Conservation (phyloP, 148 eudicot species). For the Salicornia ramosissima region DNA sequence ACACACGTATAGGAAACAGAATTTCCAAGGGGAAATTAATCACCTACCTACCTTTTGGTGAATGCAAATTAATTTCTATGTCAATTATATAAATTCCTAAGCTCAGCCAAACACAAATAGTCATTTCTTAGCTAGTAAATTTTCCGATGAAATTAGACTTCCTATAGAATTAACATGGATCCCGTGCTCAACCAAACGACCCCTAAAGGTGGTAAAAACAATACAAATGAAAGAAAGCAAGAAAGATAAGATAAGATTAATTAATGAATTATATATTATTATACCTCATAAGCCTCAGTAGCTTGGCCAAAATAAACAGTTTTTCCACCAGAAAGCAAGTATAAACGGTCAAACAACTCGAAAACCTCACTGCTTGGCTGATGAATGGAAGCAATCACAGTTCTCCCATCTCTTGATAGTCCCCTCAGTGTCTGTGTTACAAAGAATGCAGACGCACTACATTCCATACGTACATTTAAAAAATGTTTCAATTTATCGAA, state of each 20-base stretch:
- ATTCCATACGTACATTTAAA: not conserved
- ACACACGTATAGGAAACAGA: too few relatives aligned
- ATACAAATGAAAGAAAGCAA: not conserved
- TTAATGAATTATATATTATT: not conserved
- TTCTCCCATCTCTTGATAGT: conserved; percentile 87
- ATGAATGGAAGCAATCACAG: conserved; percentile 93
- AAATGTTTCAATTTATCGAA: too few relatives aligned
- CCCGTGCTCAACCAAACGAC: too few relatives aligned
- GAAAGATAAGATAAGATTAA: not conserved
- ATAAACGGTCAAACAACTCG: conserved; percentile 88
- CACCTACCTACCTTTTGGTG: too few relatives aligned
- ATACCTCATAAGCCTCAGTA: conserved; percentile 86
- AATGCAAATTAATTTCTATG: too few relatives aligned
- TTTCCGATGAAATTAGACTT: too few relatives aligned
- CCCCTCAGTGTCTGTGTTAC: conserved; percentile 84
- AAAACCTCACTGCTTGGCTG: conserved; percentile 99
- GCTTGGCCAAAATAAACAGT: conserved; percentile 93
- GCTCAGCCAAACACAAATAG: too few relatives aligned
- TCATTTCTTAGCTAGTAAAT: too few relatives aligned
- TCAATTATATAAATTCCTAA: too few relatives aligned
- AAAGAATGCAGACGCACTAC: conserved; percentile 95
- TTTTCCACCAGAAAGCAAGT: conserved; percentile 92
- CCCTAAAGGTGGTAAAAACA: too few relatives aligned
- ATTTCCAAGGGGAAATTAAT: too few relatives aligned
- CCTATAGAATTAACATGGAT: too few relatives aligned